phyloP scores from a whole-genome alignment of 2,329 filamentous ascomycete species.

The Stylonectria norvegica region DNA sequence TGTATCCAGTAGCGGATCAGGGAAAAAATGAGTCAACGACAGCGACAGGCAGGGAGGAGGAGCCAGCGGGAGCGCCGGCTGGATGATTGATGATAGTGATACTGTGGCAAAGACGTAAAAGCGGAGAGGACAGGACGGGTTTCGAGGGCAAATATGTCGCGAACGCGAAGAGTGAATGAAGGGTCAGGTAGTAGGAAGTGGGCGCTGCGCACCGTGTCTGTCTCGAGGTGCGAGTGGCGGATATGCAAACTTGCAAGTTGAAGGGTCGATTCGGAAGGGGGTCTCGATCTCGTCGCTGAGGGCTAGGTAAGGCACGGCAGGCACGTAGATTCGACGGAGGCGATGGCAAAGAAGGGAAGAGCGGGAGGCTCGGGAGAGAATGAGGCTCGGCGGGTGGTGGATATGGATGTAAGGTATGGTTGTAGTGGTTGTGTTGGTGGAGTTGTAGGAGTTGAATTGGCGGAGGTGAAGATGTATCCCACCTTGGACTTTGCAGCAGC shows the following conservation, averaged over 20 bases:
- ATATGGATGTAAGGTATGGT: neutral
- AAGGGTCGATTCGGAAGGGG: too few relatives aligned
- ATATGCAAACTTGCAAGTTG: too few relatives aligned
- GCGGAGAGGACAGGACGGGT: slow-evolving; percentile 7
- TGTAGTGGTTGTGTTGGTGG: slow-evolving; percentile 3
- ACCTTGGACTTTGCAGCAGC: too few relatives aligned
- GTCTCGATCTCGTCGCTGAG: too few relatives aligned
- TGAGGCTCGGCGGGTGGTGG: slow-evolving; percentile 6
- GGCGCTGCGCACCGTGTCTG: too few relatives aligned
- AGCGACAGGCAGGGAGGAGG: slow-evolving; percentile 6
- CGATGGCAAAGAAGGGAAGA: neutral
- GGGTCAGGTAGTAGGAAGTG: too few relatives aligned
- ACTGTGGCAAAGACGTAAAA: slow-evolving; percentile 13
- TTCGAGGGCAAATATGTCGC: too few relatives aligned
- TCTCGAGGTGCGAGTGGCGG: too few relatives aligned
- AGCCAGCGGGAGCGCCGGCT: slow-evolving; percentile 6
- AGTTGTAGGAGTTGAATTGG: slow-evolving; percentile 1
- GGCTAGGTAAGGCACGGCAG: too few relatives aligned
- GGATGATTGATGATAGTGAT: neutral
- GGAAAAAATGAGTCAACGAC: neutral
- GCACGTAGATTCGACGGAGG: too few relatives aligned
- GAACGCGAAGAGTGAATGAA: too few relatives aligned
- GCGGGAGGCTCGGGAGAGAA: slow-evolving; percentile 1
- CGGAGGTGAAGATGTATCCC: too few relatives aligned
- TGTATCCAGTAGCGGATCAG: neutral